Evolutionary conservation across 225 moss, liverwort and hornwort genomes (phyloP).

Genomic region (Physcomitrellopsis africana): DNA sequence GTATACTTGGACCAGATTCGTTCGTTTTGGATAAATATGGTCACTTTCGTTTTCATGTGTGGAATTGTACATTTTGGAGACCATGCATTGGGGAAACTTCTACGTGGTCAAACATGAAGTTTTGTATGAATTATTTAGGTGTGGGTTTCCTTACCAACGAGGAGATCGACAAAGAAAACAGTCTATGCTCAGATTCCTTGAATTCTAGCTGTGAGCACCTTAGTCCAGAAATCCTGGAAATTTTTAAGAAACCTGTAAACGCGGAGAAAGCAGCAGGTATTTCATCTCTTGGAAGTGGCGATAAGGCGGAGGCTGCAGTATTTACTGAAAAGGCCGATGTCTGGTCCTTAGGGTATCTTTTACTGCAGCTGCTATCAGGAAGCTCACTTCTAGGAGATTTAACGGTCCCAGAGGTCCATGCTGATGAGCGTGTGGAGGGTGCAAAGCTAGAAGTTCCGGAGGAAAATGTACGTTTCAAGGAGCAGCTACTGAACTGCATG

Average conservation of each 20-base stretch:
- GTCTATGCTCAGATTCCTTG: neutral
- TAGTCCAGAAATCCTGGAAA: conserved; percentile 68
- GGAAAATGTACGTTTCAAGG: conserved; percentile 28
- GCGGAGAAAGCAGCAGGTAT: conserved; percentile 11
- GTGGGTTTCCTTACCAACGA: neutral
- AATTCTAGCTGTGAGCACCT: conserved; percentile 45
- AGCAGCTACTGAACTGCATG: conserved; percentile 64
- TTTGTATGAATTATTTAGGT: neutral
- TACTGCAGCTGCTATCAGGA: conserved; percentile 62
- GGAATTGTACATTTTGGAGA: conserved; percentile 38
- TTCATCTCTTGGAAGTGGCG: conserved; percentile 16
- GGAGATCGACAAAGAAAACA: neutral
- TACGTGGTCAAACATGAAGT: neutral
- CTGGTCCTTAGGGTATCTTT: conserved; percentile 73
- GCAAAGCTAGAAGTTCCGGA: conserved; percentile 35
- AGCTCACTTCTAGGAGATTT: conserved; percentile 40
- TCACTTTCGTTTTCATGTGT: conserved; percentile 57
- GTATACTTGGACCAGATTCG: conserved; percentile 48
- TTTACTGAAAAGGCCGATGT: conserved; percentile 65
- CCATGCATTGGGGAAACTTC: conserved; percentile 10
- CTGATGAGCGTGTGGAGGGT: conserved; percentile 30
- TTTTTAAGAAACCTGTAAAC: conserved; percentile 22
- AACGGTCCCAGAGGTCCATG: conserved; percentile 28
- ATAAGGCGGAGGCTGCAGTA: conserved; percentile 24
- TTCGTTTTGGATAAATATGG: conserved; percentile 58